Evolutionary conservation across 148 eudicot genomes (phyloP), one percentile per base, ranked within the genome.

Genomic region (Linanthus parryae): DNA sequence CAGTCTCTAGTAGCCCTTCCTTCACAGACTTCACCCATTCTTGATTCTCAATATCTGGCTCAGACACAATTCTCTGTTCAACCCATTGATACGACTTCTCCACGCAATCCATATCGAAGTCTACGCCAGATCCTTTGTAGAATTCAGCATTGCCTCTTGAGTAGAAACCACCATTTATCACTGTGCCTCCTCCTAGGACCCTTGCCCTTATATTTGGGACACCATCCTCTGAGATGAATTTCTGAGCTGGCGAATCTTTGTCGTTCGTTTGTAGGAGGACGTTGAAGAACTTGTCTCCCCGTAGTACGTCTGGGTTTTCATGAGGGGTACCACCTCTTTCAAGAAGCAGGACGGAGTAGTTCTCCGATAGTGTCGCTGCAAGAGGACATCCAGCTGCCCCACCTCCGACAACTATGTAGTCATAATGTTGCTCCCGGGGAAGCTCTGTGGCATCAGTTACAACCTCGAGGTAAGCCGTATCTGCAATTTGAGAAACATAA

Each of bases 311-410:
- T 8, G 54, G 63, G 5, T 47, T 39, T 1, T 19, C 23, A 13
- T 37, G 34, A 8, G 63, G 24, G 7, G 18, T 13, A 10, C 57
- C 50, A 2, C 65, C 65, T n/a, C 65, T 33, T 34, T 61, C 65
- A 18, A 61, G 48, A 4, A 61, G 34, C 4, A 61, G 23, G 8
- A 61, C 65, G 2, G 51, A 41, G 49, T 51, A 42, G 1, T 51
- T 29, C 24, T 10, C 24, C 17, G 65, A 61, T 15, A 61, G 35
- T 14, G 65, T 61, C 33, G 65, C 65, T 0, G 65, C 65, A 7
- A 61, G 35, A 8, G 65, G 42, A 17, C 65, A 61, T 0, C 65
- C 65, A 0, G 65, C 51, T 9, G 65, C 43, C 2, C 65, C 65
- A 9, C 65, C 65, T 23, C 65, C 50, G 3, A 61, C 49, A 0